Percentiles rank a stretch among this genome's conserved stretches.
Conservation (phyloP, 257 asterid genomes). For the Anisodus acutangulus region DNA sequence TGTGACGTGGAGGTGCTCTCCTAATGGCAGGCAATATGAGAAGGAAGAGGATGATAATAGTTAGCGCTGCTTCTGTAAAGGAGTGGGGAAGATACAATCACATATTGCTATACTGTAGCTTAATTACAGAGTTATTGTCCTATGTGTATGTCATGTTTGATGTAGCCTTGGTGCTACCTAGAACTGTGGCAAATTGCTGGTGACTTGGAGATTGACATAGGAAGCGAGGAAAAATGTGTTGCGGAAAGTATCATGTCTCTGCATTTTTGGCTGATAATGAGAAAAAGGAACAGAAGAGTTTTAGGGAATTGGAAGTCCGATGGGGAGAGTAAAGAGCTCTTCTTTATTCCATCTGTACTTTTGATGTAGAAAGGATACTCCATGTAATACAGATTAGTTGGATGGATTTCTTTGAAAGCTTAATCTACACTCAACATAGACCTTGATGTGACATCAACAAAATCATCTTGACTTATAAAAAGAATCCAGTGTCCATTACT, state of each 20-base stretch:
- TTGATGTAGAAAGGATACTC: constrained; percentile 14
- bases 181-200: constrained; percentile 21
- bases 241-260: constrained; percentile 6
- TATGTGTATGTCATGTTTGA: constrained; percentile 6
- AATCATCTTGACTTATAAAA: not conserved
- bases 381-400: not conserved
- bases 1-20: not conserved
- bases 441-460: constrained; percentile 12
- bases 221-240: not conserved
- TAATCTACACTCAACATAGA: not conserved
- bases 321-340: not conserved
- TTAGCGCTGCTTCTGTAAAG: not conserved
- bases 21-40: not conserved
- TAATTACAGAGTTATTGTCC: not conserved
- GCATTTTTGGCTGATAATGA: constrained; percentile 15
- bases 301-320: not conserved
- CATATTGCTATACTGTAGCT: constrained; percentile 11
- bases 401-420: constrained; percentile 12
- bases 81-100: constrained; percentile 8
- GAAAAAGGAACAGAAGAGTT: not conserved
- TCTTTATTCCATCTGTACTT: constrained; percentile 1
- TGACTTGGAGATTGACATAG: not conserved
- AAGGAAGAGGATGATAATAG: constrained; percentile 19
- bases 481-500: not conserved
- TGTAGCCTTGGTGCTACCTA: not conserved